Evolutionary conservation across 148 eudicot genomes (phyloP).

Genomic region (Amaranthus hypochondriacus): DNA sequence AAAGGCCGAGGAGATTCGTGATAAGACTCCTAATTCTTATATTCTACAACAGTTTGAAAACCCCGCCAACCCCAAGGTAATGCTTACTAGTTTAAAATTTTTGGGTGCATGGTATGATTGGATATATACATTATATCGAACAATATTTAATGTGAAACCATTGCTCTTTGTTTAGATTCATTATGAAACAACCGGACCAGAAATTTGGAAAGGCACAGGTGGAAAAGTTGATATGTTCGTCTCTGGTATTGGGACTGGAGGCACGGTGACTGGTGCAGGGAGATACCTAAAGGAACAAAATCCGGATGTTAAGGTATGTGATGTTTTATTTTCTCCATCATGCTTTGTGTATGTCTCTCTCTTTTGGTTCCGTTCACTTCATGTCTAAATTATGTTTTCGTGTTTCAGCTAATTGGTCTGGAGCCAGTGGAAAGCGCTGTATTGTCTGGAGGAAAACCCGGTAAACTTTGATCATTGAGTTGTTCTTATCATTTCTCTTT

Average conservation of each 20-base stretch:
- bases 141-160: not conserved
- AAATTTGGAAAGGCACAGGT: constrained; percentile 69
- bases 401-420: constrained; percentile 56
- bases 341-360: not conserved
- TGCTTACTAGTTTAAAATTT: too few species aligned
- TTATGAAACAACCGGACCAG: constrained; percentile 91
- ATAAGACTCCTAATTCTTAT: constrained; percentile 18
- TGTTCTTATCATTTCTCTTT: not conserved
- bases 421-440: constrained; percentile 79
- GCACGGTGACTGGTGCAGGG: constrained; percentile 54
- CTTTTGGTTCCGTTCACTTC: not conserved
- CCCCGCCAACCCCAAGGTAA: constrained; percentile 24
- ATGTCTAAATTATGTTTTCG: not conserved
- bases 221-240: constrained; percentile 37
- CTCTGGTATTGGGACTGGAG: constrained; percentile 22
- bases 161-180: constrained; percentile 41
- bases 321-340: constrained; percentile 6
- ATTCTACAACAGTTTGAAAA: constrained; percentile 24
- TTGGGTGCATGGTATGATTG: not conserved
- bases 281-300: constrained; percentile 69
- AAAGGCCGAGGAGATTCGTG: constrained; percentile 24
- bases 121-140: not conserved
- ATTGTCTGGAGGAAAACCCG: constrained; percentile 84
- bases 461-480: constrained; percentile 21
- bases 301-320: constrained; percentile 63